Percentiles rank a stretch among this genome's conserved stretches.
Conservation (phyloP, 108 stramenopile genomes). For the Skeletonema marinoi region DNA sequence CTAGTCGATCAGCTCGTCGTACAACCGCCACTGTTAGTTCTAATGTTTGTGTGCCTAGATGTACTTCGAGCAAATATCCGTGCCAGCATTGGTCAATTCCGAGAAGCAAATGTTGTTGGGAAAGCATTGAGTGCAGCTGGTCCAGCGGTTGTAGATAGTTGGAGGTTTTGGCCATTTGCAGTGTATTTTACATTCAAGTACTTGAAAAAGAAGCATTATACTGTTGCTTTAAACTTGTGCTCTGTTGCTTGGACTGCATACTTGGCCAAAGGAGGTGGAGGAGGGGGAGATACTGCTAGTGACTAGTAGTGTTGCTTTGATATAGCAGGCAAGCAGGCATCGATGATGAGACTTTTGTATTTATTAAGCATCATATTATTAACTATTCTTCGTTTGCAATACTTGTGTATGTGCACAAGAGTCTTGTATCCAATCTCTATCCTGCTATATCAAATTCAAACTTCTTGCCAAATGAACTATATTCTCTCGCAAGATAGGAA, state of each 20-base stretch:
- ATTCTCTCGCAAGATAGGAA: not conserved
- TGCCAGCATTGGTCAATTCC: slow-evolving; percentile 35
- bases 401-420: not conserved
- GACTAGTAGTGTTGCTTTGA: not conserved
- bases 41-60: slow-evolving; percentile 46
- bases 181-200: slow-evolving; percentile 50
- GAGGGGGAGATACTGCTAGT: not conserved
- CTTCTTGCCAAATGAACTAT: not conserved
- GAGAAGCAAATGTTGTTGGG: slow-evolving; percentile 25
- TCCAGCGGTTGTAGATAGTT: slow-evolving; percentile 36
- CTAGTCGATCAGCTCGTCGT: slow-evolving; percentile 44
- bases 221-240: slow-evolving; percentile 47
- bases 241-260: slow-evolving; percentile 50
- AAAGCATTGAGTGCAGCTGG: slow-evolving; percentile 32
- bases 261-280: slow-evolving; percentile 13
- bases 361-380: not conserved
- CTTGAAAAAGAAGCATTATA: slow-evolving; percentile 52
- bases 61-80: slow-evolving; percentile 40
- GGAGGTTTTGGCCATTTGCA: slow-evolving; percentile 54
- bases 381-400: not conserved
- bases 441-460: not conserved
- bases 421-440: not conserved
- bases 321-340: not conserved
- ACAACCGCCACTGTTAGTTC: slow-evolving; percentile 39
- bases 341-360: not conserved